A percentile compares a stretch with the other conserved stretches of the same genome.
Evolutionary conservation across 164 flowering plant species (phyloP).

Genomic region (Vitis riparia): DNA sequence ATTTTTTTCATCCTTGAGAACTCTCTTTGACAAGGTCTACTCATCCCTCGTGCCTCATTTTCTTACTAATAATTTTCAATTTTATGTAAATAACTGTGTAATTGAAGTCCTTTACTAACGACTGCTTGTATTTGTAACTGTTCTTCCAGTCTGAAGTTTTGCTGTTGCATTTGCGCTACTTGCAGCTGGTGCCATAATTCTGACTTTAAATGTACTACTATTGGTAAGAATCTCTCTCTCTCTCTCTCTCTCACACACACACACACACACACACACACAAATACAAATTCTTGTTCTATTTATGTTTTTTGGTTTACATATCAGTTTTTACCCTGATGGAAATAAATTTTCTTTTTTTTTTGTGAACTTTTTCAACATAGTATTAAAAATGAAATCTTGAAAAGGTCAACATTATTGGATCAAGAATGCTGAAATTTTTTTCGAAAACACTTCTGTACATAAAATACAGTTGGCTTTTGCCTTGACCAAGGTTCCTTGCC

Average conservation of each 20-base stretch:
- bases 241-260: background rate
- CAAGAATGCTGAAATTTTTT: too few relatives aligned
- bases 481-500: background rate
- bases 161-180: conserved; percentile 98
- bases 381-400: too few relatives aligned
- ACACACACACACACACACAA: background rate
- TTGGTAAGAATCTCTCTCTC: conserved; percentile 52
- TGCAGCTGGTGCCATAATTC: conserved; percentile 92
- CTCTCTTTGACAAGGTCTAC: too few relatives aligned
- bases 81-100: background rate
- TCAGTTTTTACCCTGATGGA: too few relatives aligned
- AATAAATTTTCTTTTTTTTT: too few relatives aligned
- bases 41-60: background rate
- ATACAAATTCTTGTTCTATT: background rate
- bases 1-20: too few relatives aligned
- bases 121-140: conserved; percentile 1
- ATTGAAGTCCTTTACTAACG: background rate
- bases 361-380: too few relatives aligned
- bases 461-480: too few relatives aligned
- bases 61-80: background rate
- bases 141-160: conserved; percentile 84
- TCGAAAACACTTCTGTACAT: too few relatives aligned
- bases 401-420: too few relatives aligned
- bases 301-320: too few relatives aligned
- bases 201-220: conserved; percentile 87